Percentiles rank a stretch among this genome's conserved stretches.
Evolutionary conservation across 495 filamentous ascomycete genomes (phyloP).

Genomic region (Neurospora intermedia): DNA sequence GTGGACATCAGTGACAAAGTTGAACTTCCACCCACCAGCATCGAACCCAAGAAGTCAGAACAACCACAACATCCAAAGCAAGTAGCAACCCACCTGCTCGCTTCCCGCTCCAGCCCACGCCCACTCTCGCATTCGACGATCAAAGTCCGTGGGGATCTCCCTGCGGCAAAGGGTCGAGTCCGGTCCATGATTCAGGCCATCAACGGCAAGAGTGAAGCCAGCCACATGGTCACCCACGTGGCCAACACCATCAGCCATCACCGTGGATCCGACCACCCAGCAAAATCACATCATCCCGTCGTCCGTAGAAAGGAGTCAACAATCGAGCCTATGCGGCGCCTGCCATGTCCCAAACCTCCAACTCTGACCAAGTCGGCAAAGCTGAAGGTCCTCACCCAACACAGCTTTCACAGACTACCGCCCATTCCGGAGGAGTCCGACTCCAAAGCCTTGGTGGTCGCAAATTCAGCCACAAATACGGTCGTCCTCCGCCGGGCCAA

Average conservation of each 20-base stretch:
- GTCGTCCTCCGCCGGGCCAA: neutral
- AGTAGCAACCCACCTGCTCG: no score
- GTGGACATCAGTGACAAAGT: no score
- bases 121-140: neutral
- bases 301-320: neutral
- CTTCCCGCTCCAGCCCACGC: no score
- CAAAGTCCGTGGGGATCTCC: neutral
- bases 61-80: no score
- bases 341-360: neutral
- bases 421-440: neutral
- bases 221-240: neutral
- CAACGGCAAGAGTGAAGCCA: neutral
- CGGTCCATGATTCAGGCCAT: neutral
- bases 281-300: neutral
- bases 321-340: no score
- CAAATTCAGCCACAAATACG: neutral
- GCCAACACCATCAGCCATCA: neutral
- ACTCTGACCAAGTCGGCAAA: neutral
- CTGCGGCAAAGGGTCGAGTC: neutral
- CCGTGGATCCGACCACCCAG: fast-evolving
- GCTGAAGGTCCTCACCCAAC: neutral
- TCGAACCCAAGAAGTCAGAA: no score
- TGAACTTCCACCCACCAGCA: neutral
- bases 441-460: neutral
- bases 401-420: neutral